Base-by-base conservation (phyloP, 225 moss, liverwort and hornwort genomes). In the Rhytidiadelphus loreus region DNA sequence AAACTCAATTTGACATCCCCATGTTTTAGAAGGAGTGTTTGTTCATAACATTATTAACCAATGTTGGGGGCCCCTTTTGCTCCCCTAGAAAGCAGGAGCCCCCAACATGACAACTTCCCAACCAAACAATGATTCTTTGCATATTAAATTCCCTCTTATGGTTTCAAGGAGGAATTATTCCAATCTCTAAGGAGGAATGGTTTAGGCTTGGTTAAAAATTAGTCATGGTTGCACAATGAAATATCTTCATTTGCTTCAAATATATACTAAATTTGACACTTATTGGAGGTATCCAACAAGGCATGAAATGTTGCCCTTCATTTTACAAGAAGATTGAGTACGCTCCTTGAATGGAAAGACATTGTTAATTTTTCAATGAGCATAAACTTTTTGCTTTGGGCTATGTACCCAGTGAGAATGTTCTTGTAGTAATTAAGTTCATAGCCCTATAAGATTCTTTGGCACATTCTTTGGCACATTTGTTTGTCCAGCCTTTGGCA, bases 41-140 rank as follows among this genome's bases (percentile, higher is more conserved):
- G 3, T 28, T 44, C 44, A 72, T 16, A 44, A 26, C 9, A 71
- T 28, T 44, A 44, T 72, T 16, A 37, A 69, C 1, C 13, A 70
- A 70, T 0, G 1, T 46, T 72, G 3, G 44, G 9, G 48, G 6
- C 3, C 8, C 73, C 4, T 73, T 41, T 73, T 73, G 9, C 6
- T 46, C 9, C 11, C 3, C 11, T 46, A 73, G 3, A 44, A 18
- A 46, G 16, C 0, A 30, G 0, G 1, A 24, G 1, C 3, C 3
- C 71, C 19, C 3, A 16, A 5, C 3, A 44, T 44, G 6, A 0
- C 2, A 72, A 72, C 28, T 16, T 73, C 1, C 9, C 5, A 29
- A 46, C 11, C 7, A 46, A 3, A 0, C 6, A 74, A 30, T 30
- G 4, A 48, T 74, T 48, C 2, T 74, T 2, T 48, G 3, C 0